Evolutionary conservation across 192 early-diverging fungal genomes (phyloP).

Genomic region (Glomus cerebriforme): DNA sequence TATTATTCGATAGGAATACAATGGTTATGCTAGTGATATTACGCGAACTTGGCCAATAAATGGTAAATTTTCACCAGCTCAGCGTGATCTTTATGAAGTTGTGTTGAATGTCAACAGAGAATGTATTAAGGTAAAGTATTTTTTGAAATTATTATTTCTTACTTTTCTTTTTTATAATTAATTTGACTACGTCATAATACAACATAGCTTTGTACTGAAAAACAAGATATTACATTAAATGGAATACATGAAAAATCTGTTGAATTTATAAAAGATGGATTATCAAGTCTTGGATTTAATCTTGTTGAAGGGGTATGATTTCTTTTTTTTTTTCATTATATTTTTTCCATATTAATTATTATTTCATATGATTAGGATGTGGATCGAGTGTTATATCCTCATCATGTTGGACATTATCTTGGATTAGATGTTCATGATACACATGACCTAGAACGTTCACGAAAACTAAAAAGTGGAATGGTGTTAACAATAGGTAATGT

Average conservation of each 20-base stretch:
- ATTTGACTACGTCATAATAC: background rate
- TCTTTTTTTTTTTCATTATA: background rate
- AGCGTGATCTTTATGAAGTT: slow-evolving; percentile 81
- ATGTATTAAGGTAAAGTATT: slow-evolving; percentile 70
- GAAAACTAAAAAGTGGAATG: slow-evolving; percentile 75
- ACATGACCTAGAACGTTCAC: slow-evolving; percentile 68
- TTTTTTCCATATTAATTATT: background rate
- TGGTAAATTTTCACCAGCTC: slow-evolving; percentile 79
- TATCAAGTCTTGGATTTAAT: slow-evolving; percentile 68
- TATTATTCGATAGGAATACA: slow-evolving; percentile 61
- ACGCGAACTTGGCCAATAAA: slow-evolving; percentile 93
- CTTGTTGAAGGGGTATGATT: slow-evolving; percentile 54
- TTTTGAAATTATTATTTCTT: background rate
- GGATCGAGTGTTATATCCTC: slow-evolving; percentile 80
- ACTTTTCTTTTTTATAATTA: background rate
- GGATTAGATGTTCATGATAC: slow-evolving; percentile 97
- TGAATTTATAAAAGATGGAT: slow-evolving; percentile 67
- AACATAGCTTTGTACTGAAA: slow-evolving; percentile 55
- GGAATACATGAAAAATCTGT: slow-evolving; percentile 80
- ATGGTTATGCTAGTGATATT: slow-evolving; percentile 88
- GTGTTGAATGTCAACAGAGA: slow-evolving; percentile 84
- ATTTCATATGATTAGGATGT: slow-evolving; percentile 59
- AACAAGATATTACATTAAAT: slow-evolving; percentile 67
- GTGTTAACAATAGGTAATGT: slow-evolving; percentile 82
- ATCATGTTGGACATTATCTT: slow-evolving; percentile 93